Conservation (phyloP, 2,329 filamentous ascomycete species). For the Calonectria fujianensis region DNA sequence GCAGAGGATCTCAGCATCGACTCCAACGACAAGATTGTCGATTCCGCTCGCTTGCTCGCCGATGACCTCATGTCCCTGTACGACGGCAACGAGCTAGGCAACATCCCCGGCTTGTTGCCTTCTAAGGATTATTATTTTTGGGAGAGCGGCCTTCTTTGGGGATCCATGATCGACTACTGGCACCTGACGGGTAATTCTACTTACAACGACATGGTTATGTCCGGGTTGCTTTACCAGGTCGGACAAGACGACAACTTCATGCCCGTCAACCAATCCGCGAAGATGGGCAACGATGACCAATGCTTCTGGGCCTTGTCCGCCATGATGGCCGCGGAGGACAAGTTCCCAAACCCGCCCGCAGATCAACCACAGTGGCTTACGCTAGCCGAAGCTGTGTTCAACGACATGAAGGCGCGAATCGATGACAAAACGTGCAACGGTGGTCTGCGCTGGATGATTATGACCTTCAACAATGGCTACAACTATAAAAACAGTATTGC, state of each 20-base stretch:
- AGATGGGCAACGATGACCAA: background rate
- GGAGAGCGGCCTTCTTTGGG: constrained; percentile 9
- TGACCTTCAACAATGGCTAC: background rate
- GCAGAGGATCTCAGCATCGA: constrained; percentile 18
- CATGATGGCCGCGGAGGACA: constrained; percentile 15
- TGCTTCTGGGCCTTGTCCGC: constrained; percentile 12
- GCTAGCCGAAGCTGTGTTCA: background rate
- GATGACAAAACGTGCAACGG: background rate
- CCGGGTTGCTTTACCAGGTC: background rate
- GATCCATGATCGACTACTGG: constrained; percentile 11
- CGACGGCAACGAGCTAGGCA: constrained; percentile 8
- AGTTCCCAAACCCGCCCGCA: constrained; percentile 16
- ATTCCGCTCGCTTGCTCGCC: constrained; percentile 10
- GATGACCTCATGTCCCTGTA: constrained; percentile 18
- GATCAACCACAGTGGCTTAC: constrained; percentile 13
- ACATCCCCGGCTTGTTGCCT: constrained; percentile 1
- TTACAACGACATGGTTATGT: background rate
- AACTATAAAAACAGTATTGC: background rate
- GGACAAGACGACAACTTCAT: background rate
- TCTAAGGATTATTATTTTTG: constrained; percentile 1
- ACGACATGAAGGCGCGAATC: background rate
- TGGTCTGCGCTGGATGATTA: background rate
- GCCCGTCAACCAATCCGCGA: background rate
- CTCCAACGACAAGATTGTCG: background rate
- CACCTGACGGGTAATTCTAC: constrained; percentile 15